Percentiles rank a stretch among this genome's conserved stretches.
These are phyloP conservation scores for Arachis stenosperma DNA, from an alignment of 306 rosid genomes.

Conservation along the genomic window DNA sequence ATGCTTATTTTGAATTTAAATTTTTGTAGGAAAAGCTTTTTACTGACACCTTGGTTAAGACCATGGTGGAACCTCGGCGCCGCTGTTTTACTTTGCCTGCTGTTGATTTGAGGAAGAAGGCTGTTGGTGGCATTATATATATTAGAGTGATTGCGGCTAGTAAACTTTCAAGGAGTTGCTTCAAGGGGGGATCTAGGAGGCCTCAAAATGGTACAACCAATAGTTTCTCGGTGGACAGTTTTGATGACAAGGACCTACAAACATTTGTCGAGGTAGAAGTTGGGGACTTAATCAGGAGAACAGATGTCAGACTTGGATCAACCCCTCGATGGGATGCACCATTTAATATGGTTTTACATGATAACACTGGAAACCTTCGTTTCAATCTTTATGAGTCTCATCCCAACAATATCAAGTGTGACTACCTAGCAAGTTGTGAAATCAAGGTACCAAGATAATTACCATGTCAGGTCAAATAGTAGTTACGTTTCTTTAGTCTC, in stretches of 20 bases:
- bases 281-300: conserved; percentile 80
- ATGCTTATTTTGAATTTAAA: conserved; percentile 15
- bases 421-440: conserved; percentile 87
- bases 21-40: conserved; percentile 73
- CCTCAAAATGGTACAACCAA: conserved; percentile 51
- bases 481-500: conserved; percentile 1
- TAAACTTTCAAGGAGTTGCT: conserved; percentile 67
- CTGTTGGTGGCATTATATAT: conserved; percentile 83
- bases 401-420: conserved; percentile 77
- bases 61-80: conserved; percentile 98
- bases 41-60: conserved; percentile 74
- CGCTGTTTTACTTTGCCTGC: conserved; percentile 90
- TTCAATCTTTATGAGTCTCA: conserved; percentile 73
- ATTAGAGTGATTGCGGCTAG: conserved; percentile 80
- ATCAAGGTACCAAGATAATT: conserved; percentile 64
- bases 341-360: conserved; percentile 93
- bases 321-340: conserved; percentile 89
- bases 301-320: conserved; percentile 67
- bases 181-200: conserved; percentile 61
- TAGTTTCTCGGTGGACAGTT: conserved; percentile 57
- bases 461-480: conserved; percentile 3
- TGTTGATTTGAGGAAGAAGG: conserved; percentile 67
- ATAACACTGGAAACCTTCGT: conserved; percentile 68
- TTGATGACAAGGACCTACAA: conserved; percentile 64
- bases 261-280: conserved; percentile 94